These are phyloP conservation scores for Kodamaea kaohsiungensis DNA, from an alignment of 805 yeast species.

Conservation along the genomic window DNA sequence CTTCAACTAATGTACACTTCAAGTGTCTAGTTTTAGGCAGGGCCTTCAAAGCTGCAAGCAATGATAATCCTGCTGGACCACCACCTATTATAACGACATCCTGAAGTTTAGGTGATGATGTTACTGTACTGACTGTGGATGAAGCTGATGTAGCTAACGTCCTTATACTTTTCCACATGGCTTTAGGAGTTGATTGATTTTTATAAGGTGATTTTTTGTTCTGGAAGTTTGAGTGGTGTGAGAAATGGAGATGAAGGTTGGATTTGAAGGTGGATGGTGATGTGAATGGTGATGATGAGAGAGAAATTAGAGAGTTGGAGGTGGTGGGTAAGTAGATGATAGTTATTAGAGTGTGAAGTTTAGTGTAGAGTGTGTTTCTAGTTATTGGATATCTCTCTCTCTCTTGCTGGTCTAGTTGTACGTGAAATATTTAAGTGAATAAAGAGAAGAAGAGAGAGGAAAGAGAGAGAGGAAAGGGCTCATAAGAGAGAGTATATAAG, in stretches of 20 bases:
- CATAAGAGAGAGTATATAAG: too few species aligned
- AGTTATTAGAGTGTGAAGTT: too few species aligned
- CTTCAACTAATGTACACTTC: slow-evolving; percentile 73
- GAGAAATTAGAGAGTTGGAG: too few species aligned
- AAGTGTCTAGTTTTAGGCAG: slow-evolving; percentile 62
- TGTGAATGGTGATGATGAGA: too few species aligned
- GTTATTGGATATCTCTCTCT: too few species aligned
- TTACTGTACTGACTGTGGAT: neutral
- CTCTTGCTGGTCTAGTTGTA: too few species aligned
- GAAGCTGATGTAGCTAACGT: slow-evolving; percentile 1
- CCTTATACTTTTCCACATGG: neutral
- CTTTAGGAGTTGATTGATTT: neutral
- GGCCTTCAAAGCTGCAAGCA: slow-evolving; percentile 76
- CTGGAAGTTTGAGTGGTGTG: neutral
- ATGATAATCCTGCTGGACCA: slow-evolving; percentile 93
- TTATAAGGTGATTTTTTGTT: neutral
- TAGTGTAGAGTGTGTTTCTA: too few species aligned
- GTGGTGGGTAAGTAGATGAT: too few species aligned
- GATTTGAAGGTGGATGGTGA: too few species aligned
- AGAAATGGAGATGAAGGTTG: neutral
- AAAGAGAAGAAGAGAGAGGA: too few species aligned
- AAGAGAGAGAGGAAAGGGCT: too few species aligned
- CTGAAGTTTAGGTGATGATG: slow-evolving; percentile 16
- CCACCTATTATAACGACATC: slow-evolving; percentile 93
- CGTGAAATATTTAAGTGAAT: too few species aligned